These are phyloP conservation scores for Suaeda aralocaspica DNA, from an alignment of 148 eudicot genomes.

Conservation along the genomic window DNA sequence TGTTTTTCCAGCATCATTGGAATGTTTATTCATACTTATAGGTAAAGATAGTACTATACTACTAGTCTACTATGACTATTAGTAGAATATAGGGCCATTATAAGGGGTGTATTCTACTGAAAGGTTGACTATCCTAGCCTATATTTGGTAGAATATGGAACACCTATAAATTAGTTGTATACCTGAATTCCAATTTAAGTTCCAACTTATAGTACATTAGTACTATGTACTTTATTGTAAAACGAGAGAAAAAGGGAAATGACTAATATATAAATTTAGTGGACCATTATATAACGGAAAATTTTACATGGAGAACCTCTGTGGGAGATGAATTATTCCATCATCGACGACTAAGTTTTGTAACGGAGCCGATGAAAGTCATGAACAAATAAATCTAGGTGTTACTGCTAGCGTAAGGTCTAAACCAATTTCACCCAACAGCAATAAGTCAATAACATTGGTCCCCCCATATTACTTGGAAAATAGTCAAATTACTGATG, in stretches of 20 bases:
- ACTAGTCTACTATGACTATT: slow-evolving; percentile 2
- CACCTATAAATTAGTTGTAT: slow-evolving; percentile 10
- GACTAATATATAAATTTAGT: neutral
- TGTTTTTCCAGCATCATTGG: slow-evolving; percentile 10
- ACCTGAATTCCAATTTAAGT: too few relatives aligned
- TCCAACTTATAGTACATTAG: too few relatives aligned
- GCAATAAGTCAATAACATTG: neutral
- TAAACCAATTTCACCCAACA: slow-evolving; percentile 3
- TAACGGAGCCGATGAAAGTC: neutral
- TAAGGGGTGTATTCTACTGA: neutral
- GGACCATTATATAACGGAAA: too few relatives aligned
- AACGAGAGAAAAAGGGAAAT: too few relatives aligned
- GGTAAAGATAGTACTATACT: neutral
- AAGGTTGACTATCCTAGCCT: slow-evolving; percentile 1
- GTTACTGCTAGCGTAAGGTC: neutral
- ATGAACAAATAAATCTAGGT: neutral
- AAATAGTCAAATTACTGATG: neutral
- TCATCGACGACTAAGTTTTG: too few relatives aligned
- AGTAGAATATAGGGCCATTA: slow-evolving; percentile 11
- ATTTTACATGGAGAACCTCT: too few relatives aligned
- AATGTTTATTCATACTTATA: slow-evolving; percentile 6
- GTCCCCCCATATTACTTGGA: neutral
- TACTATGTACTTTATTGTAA: too few relatives aligned
- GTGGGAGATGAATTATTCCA: too few relatives aligned
- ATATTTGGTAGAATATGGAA: slow-evolving; percentile 13